phyloP scores from a whole-genome alignment of 2,329 filamentous ascomycete species.

The Neonectria ditissima region DNA sequence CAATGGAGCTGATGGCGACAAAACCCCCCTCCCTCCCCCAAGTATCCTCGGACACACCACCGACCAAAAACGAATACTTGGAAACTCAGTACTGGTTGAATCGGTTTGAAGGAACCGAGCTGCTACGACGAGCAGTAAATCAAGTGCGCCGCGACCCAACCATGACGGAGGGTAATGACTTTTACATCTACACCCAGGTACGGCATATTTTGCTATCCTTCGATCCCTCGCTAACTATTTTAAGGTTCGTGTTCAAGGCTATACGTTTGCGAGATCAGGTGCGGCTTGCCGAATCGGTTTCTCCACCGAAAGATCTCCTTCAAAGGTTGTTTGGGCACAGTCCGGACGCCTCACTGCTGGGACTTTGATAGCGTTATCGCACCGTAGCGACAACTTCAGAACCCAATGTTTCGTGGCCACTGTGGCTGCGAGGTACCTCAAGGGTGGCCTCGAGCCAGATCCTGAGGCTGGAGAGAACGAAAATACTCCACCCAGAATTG shows the following conservation, averaged over 20 bases:
- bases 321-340: conserved; percentile 73
- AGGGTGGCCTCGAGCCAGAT: conserved; percentile 69
- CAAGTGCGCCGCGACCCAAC: conserved; percentile 63
- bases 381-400: conserved; percentile 70
- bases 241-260: conserved; percentile 74
- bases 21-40: conserved; percentile 33
- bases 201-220: conserved; percentile 29
- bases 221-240: not conserved
- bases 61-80: conserved; percentile 67
- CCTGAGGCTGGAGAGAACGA: conserved; percentile 33
- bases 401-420: conserved; percentile 76
- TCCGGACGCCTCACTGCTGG: conserved; percentile 65
- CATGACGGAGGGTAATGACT: conserved; percentile 67
- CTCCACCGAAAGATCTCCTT: conserved; percentile 72
- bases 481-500: conserved; percentile 72
- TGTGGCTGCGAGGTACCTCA: conserved; percentile 76
- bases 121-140: conserved; percentile 75
- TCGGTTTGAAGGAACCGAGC: conserved; percentile 78
- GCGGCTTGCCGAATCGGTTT: conserved; percentile 77
- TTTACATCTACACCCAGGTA: conserved; percentile 79
- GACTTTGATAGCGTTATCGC: conserved; percentile 64
- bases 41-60: not conserved
- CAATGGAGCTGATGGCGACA: conserved; percentile 39
- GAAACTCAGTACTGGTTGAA: conserved; percentile 79
- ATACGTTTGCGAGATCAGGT: conserved; percentile 72